Conservation (phyloP, 2,329 filamentous ascomycete species). For the Trichoderma atroviride region DNA sequence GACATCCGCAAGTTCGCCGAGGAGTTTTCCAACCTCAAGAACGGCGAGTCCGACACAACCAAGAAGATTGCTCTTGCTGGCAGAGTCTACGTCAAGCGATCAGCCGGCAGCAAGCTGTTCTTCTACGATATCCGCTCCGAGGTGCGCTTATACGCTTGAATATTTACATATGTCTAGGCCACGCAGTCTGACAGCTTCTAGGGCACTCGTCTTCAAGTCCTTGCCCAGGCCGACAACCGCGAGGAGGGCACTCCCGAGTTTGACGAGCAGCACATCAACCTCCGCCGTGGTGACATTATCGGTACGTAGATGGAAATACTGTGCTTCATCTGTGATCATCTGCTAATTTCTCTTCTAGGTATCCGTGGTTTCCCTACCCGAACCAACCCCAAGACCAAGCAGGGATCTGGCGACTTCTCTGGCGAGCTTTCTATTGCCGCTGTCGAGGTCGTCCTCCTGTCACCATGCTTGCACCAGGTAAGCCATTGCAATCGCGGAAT, state of each 20-base stretch:
- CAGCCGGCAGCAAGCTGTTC: constrained; percentile 79
- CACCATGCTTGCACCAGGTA: constrained; percentile 77
- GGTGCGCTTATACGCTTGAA: constrained; percentile 24
- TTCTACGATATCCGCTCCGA: constrained; percentile 73
- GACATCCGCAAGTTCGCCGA: constrained; percentile 78
- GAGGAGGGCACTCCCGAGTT: constrained; percentile 69
- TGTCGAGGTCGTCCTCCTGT: constrained; percentile 78
- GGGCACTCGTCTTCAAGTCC: constrained; percentile 77
- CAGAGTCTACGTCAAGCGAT: constrained; percentile 86
- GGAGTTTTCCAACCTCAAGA: constrained; percentile 80
- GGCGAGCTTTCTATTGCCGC: constrained; percentile 96
- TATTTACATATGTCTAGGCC: neutral
- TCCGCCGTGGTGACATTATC: constrained; percentile 90
- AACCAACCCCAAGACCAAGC: constrained; percentile 88
- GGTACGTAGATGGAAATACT: constrained; percentile 51
- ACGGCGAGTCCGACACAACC: constrained; percentile 79
- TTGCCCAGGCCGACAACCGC: constrained; percentile 84
- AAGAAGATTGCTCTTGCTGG: constrained; percentile 77
- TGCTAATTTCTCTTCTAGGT: constrained; percentile 26
- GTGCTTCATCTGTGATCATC: neutral
- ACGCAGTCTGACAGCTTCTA: constrained; percentile 31
- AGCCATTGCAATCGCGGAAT: constrained; percentile 35
- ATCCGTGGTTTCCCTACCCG: constrained; percentile 47
- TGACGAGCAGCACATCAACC: constrained; percentile 83
- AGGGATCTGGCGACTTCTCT: constrained; percentile 63